Evolutionary conservation across 2,329 filamentous ascomycete species (phyloP), one percentile per base, ranked within the genome.

Genomic region (Cladophialophora carrionii): DNA sequence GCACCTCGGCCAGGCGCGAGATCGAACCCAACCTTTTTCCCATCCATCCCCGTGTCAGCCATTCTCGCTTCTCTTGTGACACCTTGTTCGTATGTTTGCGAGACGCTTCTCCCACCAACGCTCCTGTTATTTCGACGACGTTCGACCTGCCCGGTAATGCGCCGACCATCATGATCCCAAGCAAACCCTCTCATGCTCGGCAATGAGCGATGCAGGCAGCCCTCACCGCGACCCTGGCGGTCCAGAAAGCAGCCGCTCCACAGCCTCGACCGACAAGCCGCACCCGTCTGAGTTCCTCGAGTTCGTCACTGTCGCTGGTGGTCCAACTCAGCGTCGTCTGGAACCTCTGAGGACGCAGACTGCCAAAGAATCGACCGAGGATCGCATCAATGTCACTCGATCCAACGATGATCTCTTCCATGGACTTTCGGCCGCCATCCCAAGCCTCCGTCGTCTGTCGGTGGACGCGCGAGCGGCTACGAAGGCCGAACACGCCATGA

Each of bases 401-500:
- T 70, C 69, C 32, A 70, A 70, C 49, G 69, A 72, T 63, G 68
- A 71, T 37, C 61, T 72, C 22, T 71, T 68, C 46, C 52, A 61
- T 49, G 67, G 70, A 8, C 58, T 71, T 4, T 67, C 64, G 10
- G 57, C 55, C 8, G 67, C 69, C 12, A 70, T 71, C 46, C 70
- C 70, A 17, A 53, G 61, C 51, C 61, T 71, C 59, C 69, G 69
- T 24, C 62, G 65, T 17, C 46, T 72, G n/a, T 67, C 69, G 2
- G 61, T 66, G 31, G 70, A 71, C 6, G 69, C 71, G 17, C 66
- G 66, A 53, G 70, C 68, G 4, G 67, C 67, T 8, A 65, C 70
- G 46, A 70, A 70, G 29, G 68, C 68, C 4, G 73, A 75, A 37
- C 73, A 73, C 51, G 62, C 67, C 48, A 70, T 74, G 66, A 72